These are phyloP conservation scores for Apiospora sp. DNA, from an alignment of 2,329 filamentous ascomycete species.

Conservation along the genomic window DNA sequence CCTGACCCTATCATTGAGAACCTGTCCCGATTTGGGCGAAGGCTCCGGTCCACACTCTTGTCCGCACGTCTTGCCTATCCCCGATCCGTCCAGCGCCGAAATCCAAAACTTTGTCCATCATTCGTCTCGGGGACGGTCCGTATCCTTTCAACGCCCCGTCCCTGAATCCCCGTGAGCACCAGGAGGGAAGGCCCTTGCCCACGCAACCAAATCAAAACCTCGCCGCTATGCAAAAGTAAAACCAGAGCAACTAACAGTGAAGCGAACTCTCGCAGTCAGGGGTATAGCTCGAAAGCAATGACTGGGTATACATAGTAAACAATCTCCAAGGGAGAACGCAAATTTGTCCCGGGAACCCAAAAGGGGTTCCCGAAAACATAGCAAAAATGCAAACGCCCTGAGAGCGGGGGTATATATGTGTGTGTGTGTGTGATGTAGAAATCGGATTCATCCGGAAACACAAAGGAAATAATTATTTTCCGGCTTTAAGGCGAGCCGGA, in stretches of 20 bases:
- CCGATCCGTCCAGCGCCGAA: background rate
- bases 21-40: background rate
- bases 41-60: background rate
- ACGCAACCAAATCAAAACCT: constrained; percentile 10
- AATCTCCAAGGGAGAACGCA: background rate
- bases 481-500: background rate
- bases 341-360: background rate
- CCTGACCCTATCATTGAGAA: background rate
- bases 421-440: constrained; percentile 2
- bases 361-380: background rate
- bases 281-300: constrained; percentile 16
- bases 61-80: background rate
- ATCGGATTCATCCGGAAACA: background rate
- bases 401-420: background rate
- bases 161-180: background rate
- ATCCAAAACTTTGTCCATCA: background rate
- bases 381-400: constrained; percentile 5
- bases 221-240: constrained; percentile 8
- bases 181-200: background rate
- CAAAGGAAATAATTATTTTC: background rate
- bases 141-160: constrained; percentile 6
- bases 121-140: constrained; percentile 1
- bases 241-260: constrained; percentile 15
- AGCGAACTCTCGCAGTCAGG: constrained; percentile 4
- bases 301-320: constrained; percentile 15